Percentiles rank a stretch among this genome's conserved stretches.
These are phyloP conservation scores for Cercospora sp. DNA, from an alignment of 2,329 filamentous ascomycete genomes.

Conservation along the genomic window DNA sequence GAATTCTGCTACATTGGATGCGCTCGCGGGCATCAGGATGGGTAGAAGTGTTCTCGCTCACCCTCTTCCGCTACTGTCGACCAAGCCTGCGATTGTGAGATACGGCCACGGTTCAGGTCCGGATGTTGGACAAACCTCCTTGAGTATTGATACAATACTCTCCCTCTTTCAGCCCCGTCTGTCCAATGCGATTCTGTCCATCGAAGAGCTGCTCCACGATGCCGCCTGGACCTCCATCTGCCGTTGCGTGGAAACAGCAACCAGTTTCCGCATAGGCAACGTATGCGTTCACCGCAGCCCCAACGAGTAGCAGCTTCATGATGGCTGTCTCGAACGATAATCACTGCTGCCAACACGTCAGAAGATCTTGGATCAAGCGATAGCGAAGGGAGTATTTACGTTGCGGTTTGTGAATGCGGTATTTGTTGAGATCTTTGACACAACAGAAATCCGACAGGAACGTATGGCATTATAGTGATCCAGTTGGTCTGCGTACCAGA, in stretches of 20 bases:
- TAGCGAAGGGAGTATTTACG: neutral
- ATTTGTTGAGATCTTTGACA: neutral
- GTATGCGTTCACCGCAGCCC: neutral
- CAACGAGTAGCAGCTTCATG: neutral
- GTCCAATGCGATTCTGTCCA: slow-evolving; percentile 62
- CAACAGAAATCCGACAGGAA: neutral
- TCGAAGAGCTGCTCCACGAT: slow-evolving; percentile 60
- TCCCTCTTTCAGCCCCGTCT: slow-evolving; percentile 41
- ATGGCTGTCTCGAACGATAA: neutral
- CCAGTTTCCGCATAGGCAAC: neutral
- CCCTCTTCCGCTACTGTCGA: slow-evolving; percentile 57
- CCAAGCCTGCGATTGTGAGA: slow-evolving; percentile 43
- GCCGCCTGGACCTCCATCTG: slow-evolving; percentile 46
- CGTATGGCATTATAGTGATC: neutral
- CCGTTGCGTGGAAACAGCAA: slow-evolving; percentile 56
- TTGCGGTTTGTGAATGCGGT: neutral
- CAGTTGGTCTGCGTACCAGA: neutral
- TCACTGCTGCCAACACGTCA: neutral
- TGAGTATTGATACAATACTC: slow-evolving; percentile 58
- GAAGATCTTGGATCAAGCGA: neutral
- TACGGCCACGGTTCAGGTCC: neutral
- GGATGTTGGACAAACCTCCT: slow-evolving; percentile 38
- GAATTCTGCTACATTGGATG: neutral
- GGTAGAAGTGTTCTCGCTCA: neutral
- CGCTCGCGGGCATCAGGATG: neutral